Base-by-base conservation (phyloP, 495 filamentous ascomycete genomes). In the Pyrenula massariospora region DNA sequence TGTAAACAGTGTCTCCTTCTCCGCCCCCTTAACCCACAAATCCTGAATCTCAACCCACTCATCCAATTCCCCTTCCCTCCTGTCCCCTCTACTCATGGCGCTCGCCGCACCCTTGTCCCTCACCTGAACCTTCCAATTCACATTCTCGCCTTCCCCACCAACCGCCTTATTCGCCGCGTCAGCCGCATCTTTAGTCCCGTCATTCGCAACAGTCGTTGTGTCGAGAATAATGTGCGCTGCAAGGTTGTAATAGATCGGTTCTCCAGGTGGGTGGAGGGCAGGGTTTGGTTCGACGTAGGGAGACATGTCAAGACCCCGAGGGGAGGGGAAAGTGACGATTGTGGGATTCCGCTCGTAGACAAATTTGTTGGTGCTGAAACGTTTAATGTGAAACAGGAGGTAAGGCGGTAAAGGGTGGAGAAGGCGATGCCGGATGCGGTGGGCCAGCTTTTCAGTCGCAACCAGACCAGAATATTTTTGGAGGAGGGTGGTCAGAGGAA, bases 31-130 rank as follows among this genome's bases (percentile, higher is more conserved):
- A 3, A 97, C 91, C 68, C 86, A 95, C 65, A 99, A 62, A 70
- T 99, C 94, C 75, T 99, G 93, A 52, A 92, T 83, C 64, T 95
- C 85, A 23, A 89, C 80, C 93, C 93, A 99, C 68, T 95, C 88
- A 22, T 86, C 83, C 54, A 52, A 64, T 1, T 70, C 72, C 10
- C 66, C 64, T 25, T 71, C 60, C 22, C 60, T 60, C 15, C 62
- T 62, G 52, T 71, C 68, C 15, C 65, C 66, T 12, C 58, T 55
- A 58, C 56, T 56, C 51, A 71, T 75, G 54, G 75, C 72, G 8
- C 64, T 67, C 1, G 66, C 58, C 66, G 75, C 70, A 1, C 71
- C 74, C 58, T 76, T 74, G 57, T 85, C 82, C 48, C 77, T 70
- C 1, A 85, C 65, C 63, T 85, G 82, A 19, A 82, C 80, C 53